These are phyloP conservation scores for Chaetomium sp. DNA, from an alignment of 2,329 filamentous ascomycete genomes.

Conservation along the genomic window DNA sequence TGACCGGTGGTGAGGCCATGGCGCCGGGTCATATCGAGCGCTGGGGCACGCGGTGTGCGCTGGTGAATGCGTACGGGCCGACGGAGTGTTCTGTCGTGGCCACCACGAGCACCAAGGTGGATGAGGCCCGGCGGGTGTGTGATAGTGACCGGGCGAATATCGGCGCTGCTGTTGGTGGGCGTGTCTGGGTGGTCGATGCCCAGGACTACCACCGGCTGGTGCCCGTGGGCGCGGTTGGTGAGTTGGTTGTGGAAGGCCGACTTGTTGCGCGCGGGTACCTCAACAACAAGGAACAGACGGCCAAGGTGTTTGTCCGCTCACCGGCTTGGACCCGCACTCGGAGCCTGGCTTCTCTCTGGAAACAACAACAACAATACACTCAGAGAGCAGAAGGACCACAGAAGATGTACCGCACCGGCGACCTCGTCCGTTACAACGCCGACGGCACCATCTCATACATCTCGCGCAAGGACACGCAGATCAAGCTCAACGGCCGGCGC, in stretches of 20 bases:
- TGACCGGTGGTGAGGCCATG: conserved; percentile 27
- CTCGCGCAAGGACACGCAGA: conserved; percentile 60
- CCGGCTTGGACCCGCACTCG: conserved; percentile 38
- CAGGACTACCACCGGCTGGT: conserved; percentile 41
- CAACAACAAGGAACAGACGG: conserved; percentile 51
- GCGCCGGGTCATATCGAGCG: conserved; percentile 17
- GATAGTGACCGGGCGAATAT: conserved; percentile 22
- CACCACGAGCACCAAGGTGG: conserved; percentile 21
- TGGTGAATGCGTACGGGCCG: conserved; percentile 25
- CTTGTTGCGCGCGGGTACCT: conserved; percentile 59
- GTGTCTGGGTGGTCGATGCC: conserved; percentile 44
- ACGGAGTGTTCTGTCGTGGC: conserved; percentile 24
- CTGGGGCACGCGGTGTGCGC: conserved; percentile 19
- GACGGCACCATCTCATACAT: conserved; percentile 51
- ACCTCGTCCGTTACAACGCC: conserved; percentile 48
- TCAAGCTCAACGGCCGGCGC: conserved; percentile 62
- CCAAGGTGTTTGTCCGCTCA: conserved; percentile 49
- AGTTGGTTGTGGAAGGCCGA: conserved; percentile 51
- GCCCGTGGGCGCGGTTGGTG: conserved; percentile 44
- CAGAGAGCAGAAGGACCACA: too few species aligned
- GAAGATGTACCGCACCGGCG: conserved; percentile 52
- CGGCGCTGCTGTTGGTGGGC: conserved; percentile 21
- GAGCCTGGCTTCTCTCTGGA: too few species aligned
- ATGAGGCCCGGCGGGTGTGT: conserved; percentile 11
- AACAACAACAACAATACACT: conserved; percentile 21